Evolutionary conservation across 768 basidiomycete genomes (phyloP).

Genomic region (Boletales sp.): DNA sequence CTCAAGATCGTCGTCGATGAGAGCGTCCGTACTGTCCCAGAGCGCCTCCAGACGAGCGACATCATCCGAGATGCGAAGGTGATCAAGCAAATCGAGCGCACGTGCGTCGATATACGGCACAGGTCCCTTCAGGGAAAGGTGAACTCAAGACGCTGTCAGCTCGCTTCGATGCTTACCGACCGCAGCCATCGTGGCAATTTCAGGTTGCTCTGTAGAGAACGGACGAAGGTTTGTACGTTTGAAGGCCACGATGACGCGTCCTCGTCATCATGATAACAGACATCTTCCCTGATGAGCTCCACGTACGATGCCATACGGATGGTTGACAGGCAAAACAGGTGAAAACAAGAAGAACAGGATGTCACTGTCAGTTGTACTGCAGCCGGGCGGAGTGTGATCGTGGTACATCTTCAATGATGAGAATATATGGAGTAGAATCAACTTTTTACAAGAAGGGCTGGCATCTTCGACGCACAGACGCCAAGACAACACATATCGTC

Average conservation of each 20-base stretch:
- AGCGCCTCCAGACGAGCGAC: neutral
- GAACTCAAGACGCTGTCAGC: neutral
- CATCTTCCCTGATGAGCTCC: no score
- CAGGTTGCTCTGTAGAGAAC: neutral
- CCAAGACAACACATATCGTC: neutral
- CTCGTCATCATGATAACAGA: no score
- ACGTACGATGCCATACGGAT: no score
- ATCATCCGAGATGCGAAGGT: neutral
- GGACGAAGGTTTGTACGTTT: neutral
- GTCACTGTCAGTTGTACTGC: no score
- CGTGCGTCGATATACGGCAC: neutral
- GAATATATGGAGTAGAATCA: no score
- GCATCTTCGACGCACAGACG: no score
- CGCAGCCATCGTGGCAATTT: slow-evolving; percentile 2
- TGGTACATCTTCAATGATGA: no score
- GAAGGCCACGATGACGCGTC: no score
- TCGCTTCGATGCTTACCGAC: neutral
- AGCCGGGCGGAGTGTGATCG: no score
- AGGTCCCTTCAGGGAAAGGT: neutral
- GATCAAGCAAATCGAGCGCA: neutral
- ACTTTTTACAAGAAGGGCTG: no score
- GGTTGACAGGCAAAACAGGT: no score
- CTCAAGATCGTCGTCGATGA: neutral
- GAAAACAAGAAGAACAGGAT: no score
- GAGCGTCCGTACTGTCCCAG: neutral